Base-by-base conservation (phyloP, 2,329 filamentous ascomycete genomes). In the Diplodia sapinea region DNA sequence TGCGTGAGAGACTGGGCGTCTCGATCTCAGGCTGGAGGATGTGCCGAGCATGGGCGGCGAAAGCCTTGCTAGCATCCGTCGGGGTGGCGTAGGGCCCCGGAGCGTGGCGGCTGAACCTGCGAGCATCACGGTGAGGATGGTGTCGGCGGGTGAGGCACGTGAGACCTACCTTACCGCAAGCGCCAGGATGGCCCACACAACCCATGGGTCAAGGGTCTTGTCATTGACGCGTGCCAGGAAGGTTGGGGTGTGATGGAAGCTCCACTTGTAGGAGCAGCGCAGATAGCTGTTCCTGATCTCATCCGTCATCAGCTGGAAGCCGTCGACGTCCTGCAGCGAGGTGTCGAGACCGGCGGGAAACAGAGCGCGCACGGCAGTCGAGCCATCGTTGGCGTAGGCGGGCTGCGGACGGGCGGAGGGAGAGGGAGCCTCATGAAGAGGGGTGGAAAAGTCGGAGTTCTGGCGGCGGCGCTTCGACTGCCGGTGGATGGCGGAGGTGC, bases 171-270 rank as follows among this genome's bases (percentile, higher is more conserved):
- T 70, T 50, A 79, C 78, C 52, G 78, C 76, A 66, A 79, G 73
- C 26, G 78, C 78, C 52, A 80, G 73, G n/a, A 80, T 77, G n/a
- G 78, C 78, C 78, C 78, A 80, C n/a, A 71, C 77, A 69, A 80
- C 74, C 74, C 77, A 79, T 51, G 66, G 70, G 72, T 79, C 78
- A 15, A 80, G 71, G 20, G 76, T 77, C 66, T 75, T 72, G 65
- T 79, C 78, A 56, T 76, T 76, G 36, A 80, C 79, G 23, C 74
- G 71, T 71, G 75, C 67, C 72, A 80, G 71, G 71, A 79, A 71
- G 62, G 77, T 79, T 3, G 78, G 78, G 6, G 75, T 79, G 66
- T 80, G 78, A 70, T 79, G 77, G 72, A 79, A 80, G 71, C 77
- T 77, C 78, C 78, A 80, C 71, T 80, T 80, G 75, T 80, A 80